Evolutionary conservation across 306 rosid species (phyloP).

Genomic region (Aeschynomene evenia): DNA sequence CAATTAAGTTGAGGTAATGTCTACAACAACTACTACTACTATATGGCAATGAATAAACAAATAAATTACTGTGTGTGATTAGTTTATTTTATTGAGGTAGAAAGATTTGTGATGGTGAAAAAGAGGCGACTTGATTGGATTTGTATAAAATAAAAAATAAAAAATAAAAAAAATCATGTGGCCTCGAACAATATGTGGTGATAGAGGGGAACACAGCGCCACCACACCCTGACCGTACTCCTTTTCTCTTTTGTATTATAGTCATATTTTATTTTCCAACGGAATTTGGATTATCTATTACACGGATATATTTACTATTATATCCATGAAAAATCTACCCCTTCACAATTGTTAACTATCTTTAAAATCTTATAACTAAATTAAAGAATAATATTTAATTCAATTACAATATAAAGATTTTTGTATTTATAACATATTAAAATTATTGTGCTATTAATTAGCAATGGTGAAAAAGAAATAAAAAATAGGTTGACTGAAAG

Average conservation of each 20-base stretch:
- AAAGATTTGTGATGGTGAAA: constrained; percentile 60
- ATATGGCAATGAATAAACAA: no score
- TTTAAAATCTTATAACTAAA: no score
- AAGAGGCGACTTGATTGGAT: constrained; percentile 48
- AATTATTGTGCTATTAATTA: no score
- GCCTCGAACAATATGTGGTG: constrained; percentile 34
- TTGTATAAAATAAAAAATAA: no score
- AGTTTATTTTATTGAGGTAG: constrained; percentile 34
- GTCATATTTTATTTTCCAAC: background rate
- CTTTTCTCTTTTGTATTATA: background rate
- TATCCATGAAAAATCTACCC: no score
- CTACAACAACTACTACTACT: background rate
- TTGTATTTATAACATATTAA: no score
- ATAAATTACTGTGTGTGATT: background rate
- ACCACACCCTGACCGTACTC: constrained; percentile 60
- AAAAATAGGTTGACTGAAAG: no score
- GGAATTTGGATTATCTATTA: background rate
- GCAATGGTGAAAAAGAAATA: no score
- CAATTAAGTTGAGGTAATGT: background rate
- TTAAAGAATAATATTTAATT: no score
- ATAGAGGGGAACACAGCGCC: constrained; percentile 69
- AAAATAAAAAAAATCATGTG: constrained; percentile 34
- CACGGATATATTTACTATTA: no score
- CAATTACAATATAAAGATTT: no score
- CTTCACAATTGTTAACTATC: no score